phyloP scores from a whole-genome alignment of 1,284 basidiomycete species.

The Kwoniella shivajii region DNA sequence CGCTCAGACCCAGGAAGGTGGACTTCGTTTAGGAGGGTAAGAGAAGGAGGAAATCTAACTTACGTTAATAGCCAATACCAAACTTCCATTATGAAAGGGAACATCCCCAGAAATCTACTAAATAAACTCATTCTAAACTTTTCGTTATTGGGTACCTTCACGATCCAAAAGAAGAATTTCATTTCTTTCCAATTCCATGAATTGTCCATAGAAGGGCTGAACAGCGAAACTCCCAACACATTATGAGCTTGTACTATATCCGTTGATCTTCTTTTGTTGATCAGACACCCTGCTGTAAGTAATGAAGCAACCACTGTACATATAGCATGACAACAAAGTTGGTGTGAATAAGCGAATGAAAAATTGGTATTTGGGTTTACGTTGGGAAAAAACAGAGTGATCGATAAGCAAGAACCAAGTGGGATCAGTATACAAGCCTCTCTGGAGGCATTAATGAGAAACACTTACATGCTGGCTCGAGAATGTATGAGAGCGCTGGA shows the following conservation, averaged over 20 bases:
- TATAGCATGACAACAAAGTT: not conserved
- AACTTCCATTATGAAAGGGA: conserved; percentile 46
- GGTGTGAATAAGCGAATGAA: not conserved
- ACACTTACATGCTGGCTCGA: conserved; percentile 40
- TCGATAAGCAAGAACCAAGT: not conserved
- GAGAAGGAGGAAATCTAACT: conserved; percentile 15
- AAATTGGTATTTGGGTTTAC: not conserved
- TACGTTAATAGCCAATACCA: conserved; percentile 48
- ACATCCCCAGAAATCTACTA: conserved; percentile 37
- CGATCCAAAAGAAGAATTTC: conserved; percentile 24
- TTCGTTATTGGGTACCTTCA: conserved; percentile 33
- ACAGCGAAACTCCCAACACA: conserved; percentile 1
- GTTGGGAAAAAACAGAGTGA: not conserved
- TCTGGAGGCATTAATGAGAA: not conserved
- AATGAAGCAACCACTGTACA: conserved; percentile 36
- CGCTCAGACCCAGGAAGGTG: no score
- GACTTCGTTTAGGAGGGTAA: no score
- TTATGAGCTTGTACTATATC: conserved; percentile 28
- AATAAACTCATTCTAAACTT: conserved; percentile 31
- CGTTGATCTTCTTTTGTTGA: conserved; percentile 31
- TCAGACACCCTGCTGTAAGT: conserved; percentile 36
- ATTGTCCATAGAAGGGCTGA: not conserved
- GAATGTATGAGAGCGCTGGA: conserved; percentile 39
- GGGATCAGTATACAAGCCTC: not conserved
- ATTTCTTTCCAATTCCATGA: conserved; percentile 26